Base-by-base conservation (phyloP, 2,329 filamentous ascomycete species). In the Coniochaeta sp. region DNA sequence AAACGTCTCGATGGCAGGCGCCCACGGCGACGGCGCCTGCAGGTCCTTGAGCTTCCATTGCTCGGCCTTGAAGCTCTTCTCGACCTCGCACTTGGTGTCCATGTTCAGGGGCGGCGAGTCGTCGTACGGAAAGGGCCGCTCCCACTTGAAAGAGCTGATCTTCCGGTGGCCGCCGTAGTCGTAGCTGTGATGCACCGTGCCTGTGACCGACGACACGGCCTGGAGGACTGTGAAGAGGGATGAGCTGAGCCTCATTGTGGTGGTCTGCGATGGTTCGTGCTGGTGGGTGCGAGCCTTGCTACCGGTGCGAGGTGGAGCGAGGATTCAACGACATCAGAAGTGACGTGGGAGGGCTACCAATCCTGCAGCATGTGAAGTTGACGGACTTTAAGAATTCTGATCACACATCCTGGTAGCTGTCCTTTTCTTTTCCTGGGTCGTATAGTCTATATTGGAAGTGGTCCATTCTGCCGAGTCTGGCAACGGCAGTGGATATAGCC, bases 1-100 rank as follows among this genome's bases (percentile, higher is more conserved):
- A 56, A 69, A 70, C 28, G 62, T 63, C 33, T 68, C 64, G 17
- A 73, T 66, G 4, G 64, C 69, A 6, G 65, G 62, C 24, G 62
- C 61, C 67, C 68, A 73, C 0, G 69, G 70, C 2, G 65, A 61
- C 1, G 63, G 64, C 4, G 64, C 44, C 1, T 63, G 34, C 14
- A 73, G 61, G 56, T 72, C 69, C 6, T 56, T 62, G 26, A 72
- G 65, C 54, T 67, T 67, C 66, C 70, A 71, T 62, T 69, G 67
- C 43, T 64, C 65, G 4, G 69, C 71, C 31, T 64, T 61, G 60
- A 72, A 71, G 26, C 62, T 67, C n/a, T 59, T 62, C 36, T 61
- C 58, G 40, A 64, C 62, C 16, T 66, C 64, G 66, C 71, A 73
- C 54, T 65, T 63, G 9, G 69, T 66, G 44, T 67, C 62, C 61